Evolutionary conservation across 202 grass and related monocot species (phyloP), one percentile per base, ranked within the genome.

Genomic region (Musa balbisiana): DNA sequence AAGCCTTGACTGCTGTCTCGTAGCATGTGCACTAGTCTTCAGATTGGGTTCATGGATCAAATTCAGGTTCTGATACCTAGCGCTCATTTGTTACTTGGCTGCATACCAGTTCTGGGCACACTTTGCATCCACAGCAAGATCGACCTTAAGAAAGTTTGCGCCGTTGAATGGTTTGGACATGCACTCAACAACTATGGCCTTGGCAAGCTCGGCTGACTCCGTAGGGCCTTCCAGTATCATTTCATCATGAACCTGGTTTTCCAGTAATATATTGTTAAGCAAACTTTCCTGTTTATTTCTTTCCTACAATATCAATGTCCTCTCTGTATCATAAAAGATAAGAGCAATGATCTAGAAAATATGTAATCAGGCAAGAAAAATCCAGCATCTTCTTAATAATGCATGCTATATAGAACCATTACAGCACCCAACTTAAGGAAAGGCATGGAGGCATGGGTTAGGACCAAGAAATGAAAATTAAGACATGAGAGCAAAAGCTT

Each of bases 101-200:
- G 89, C 94, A 66, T 94, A 98, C 94, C 94, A 98, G 62, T 84
- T 98, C 68, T 90, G 82, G 20, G 91, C 91, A 79, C 85, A 98
- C 65, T 98, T 98, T 51, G 94, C 94, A 87, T 98, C 94, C 55
- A 98, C 94, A 76, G 81, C 79, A 19, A 98, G 91, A 62, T 90
- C 91, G n/a, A 94, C 94, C 9, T 77, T 81, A 81, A 98, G 84
- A 76, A 89, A 81, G 68, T 98, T 98, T 3, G 76, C 75, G 70
- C 94, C 91, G 0, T 85, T 75, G 71, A 98, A 98, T 63, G 94
- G 94, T 72, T 92, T 98, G 8, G 88, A 91, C 94, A 98, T 98
- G 83, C 94, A 93, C 54, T 93, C 90, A 8, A 93, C 85, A 43
- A 98, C 87, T 75, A 92, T 94, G 22, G 88, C 72, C 83, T 89